Base-by-base conservation (phyloP, 139 green algal genomes). In the Chlamydomonas incerta region DNA sequence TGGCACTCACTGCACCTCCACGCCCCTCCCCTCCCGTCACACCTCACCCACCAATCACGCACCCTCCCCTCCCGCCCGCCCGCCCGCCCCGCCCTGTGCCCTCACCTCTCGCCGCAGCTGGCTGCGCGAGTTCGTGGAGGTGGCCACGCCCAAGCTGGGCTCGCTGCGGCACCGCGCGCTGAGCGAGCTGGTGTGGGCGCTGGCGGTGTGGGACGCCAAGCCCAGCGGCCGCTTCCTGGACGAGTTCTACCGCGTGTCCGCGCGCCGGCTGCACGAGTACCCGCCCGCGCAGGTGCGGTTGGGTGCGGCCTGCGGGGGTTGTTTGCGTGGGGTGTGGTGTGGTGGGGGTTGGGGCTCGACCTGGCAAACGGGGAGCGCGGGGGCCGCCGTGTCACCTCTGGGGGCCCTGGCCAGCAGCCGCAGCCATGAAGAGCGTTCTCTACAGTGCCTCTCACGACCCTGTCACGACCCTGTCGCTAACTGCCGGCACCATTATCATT, bases 121-220 rank as follows among this genome's bases (percentile, higher is more conserved):
- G 77, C 77, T 83, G 5, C 77, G 77, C 62, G 77, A 83, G 41
- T 83, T 83, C 15, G 47, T 83, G n/a, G 77, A 85, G 68, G 66
- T 85, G 31, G 33, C 41, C 26, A 21, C 66, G 18, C 57, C 72
- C 80, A 92, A 89, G 84, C 80, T 92, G 79, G 14, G 57, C 31
- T 74, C 87, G 67, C 80, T 92, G 41, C 77, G 79, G 24, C 58
- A n/a, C 26, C 62, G 76, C 41, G 85, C 71, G n/a, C 85, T 87
- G 62, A 57, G 21, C 0, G 85, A 89, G 70, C 71, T 89, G 8
- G 31, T 86, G n/a, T 89, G 85, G 85, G 85, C 79, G 18, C 70
- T 89, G 85, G 85, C 85, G 26, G 86, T 79, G 77, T 89, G 85
- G 85, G 76, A 81, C 69, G 77, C 41, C 33, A 62, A 63, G 13